phyloP scores from a whole-genome alignment of 495 filamentous ascomycete genomes.

The Geopyxis carbonaria region DNA sequence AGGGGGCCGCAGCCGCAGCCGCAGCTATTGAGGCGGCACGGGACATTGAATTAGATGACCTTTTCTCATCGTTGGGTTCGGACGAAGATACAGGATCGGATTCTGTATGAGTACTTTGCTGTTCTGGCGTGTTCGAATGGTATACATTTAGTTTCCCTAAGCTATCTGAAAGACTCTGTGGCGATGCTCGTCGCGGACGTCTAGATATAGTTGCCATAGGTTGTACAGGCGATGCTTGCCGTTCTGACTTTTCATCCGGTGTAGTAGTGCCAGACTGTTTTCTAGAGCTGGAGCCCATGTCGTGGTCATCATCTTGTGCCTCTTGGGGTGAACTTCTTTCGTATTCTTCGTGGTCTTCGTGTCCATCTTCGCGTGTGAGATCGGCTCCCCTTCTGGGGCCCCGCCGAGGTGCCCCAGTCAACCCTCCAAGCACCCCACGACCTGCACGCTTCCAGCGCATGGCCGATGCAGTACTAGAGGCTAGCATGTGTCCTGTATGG shows the following conservation, averaged over 20 bases:
- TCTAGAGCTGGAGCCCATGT: not conserved
- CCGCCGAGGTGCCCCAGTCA: slow-evolving; percentile 21
- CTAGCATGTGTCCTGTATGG: slow-evolving; percentile 9
- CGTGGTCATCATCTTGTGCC: not conserved
- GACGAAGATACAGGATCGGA: not conserved
- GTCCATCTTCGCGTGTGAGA: slow-evolving; percentile 12
- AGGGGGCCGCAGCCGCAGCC: slow-evolving; percentile 13
- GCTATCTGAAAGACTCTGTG: slow-evolving; percentile 1
- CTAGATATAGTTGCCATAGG: slow-evolving; percentile 3
- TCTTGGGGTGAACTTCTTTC: slow-evolving; percentile 2
- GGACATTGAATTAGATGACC: slow-evolving; percentile 13
- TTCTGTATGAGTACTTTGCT: not conserved
- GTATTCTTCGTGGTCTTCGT: slow-evolving; percentile 5
- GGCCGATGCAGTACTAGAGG: slow-evolving; percentile 19
- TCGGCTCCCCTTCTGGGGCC: slow-evolving; percentile 22
- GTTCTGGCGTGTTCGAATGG: not conserved
- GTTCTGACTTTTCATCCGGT: not conserved
- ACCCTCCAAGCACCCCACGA: slow-evolving; percentile 17
- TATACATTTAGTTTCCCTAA: slow-evolving; percentile 7
- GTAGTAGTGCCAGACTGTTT: not conserved
- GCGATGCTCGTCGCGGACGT: slow-evolving; percentile 4
- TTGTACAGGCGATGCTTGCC: not conserved
- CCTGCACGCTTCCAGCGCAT: slow-evolving; percentile 24
- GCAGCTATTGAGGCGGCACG: slow-evolving; percentile 17
- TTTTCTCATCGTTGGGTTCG: not conserved